phyloP scores from a whole-genome alignment of 192 early-diverging fungal species.

The Cetraspora pellucida region DNA sequence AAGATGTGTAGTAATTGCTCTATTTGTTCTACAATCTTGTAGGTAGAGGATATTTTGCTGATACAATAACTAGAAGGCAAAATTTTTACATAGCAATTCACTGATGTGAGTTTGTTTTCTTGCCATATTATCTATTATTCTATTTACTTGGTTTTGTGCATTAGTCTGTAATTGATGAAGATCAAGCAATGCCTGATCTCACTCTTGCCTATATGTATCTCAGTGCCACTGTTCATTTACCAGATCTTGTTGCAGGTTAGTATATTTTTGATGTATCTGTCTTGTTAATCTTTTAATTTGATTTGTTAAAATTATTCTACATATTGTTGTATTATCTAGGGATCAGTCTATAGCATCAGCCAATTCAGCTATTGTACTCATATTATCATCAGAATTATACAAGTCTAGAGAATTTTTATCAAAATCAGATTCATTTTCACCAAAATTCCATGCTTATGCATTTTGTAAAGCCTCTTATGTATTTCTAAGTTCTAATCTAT shows the following conservation, averaged over 20 bases:
- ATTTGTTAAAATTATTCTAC: background rate
- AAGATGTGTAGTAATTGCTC: background rate
- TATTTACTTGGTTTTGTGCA: background rate
- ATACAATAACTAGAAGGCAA: slow-evolving; percentile 19
- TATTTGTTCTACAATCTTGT: background rate
- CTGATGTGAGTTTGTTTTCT: background rate
- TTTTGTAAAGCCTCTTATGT: no score
- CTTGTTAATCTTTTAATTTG: background rate
- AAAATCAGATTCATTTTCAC: background rate
- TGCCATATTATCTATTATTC: no score
- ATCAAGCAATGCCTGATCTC: background rate
- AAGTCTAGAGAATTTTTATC: background rate
- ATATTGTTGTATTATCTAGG: background rate
- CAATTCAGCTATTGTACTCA: background rate
- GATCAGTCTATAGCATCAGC: background rate
- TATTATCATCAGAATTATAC: background rate
- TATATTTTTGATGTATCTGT: background rate
- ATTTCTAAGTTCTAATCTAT: no score
- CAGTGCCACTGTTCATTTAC: background rate
- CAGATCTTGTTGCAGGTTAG: background rate
- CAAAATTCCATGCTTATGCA: no score
- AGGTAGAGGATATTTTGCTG: background rate
- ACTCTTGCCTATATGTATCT: background rate
- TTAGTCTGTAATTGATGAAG: background rate
- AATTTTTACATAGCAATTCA: background rate